Evolutionary conservation across 345 rosid species (phyloP).

Genomic region (Citrus inodora): DNA sequence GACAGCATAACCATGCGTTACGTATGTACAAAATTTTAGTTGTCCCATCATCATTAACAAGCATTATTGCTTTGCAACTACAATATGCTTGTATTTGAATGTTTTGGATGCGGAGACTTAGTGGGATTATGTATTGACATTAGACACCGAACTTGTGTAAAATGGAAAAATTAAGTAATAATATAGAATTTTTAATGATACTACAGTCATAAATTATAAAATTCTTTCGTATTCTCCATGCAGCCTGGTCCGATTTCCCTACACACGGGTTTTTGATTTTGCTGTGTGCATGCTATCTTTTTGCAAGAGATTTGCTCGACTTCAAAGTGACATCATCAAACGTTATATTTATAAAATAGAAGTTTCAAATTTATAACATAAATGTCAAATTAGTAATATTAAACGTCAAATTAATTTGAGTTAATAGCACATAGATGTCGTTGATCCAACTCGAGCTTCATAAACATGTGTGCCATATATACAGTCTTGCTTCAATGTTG

Average conservation of each 20-base stretch:
- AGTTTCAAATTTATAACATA: background rate
- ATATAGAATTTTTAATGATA: background rate
- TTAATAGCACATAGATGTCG: background rate
- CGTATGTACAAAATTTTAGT: background rate
- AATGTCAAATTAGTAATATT: background rate
- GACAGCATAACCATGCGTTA: background rate
- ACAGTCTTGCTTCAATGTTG: too few relatives aligned
- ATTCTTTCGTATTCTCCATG: background rate
- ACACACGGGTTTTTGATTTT: constrained; percentile 4
- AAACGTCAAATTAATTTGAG: background rate
- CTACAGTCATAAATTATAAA: background rate
- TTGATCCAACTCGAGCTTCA: too few relatives aligned
- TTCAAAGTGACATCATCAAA: background rate
- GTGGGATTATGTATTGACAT: background rate
- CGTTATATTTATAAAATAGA: too few relatives aligned
- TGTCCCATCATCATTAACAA: background rate
- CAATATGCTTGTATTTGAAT: background rate
- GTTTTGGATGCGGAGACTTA: background rate
- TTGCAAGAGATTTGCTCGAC: background rate
- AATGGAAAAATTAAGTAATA: background rate
- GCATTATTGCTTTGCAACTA: background rate
- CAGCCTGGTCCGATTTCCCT: background rate
- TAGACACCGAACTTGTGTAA: background rate
- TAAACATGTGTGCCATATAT: too few relatives aligned
- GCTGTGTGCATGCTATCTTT: background rate